These are phyloP conservation scores for Fusarium dimerum DNA, from an alignment of 2,329 filamentous ascomycete genomes.

Conservation along the genomic window DNA sequence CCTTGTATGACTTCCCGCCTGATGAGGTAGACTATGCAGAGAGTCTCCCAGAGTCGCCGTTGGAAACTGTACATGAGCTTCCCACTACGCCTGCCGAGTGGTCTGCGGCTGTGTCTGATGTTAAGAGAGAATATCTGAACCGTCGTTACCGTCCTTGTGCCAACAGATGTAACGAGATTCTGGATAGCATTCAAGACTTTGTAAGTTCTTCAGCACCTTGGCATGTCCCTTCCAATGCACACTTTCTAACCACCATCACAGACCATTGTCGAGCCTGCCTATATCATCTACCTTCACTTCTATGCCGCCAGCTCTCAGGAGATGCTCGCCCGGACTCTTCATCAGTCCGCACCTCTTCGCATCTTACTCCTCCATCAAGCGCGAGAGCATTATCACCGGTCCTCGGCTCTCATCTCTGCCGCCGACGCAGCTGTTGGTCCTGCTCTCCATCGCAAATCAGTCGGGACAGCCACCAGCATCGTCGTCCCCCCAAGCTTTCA, in stretches of 20 bases:
- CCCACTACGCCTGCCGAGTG: constrained; percentile 52
- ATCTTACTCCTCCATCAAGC: constrained; percentile 52
- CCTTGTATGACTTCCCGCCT: constrained; percentile 10
- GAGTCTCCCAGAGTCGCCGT: constrained; percentile 16
- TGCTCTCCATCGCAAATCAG: constrained; percentile 43
- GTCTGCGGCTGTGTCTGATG: constrained; percentile 50
- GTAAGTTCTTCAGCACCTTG: constrained; percentile 35
- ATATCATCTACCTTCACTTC: constrained; percentile 61
- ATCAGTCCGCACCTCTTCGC: constrained; percentile 47
- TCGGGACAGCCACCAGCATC: constrained; percentile 35
- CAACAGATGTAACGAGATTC: constrained; percentile 52
- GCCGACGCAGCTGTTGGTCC: constrained; percentile 46
- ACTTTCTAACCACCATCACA: constrained; percentile 16
- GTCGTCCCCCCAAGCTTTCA: constrained; percentile 23
- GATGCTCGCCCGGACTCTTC: constrained; percentile 53
- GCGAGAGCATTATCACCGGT: constrained; percentile 51
- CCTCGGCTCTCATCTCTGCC: constrained; percentile 47
- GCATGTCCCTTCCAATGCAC: neutral
- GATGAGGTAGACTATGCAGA: constrained; percentile 6
- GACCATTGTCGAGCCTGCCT: constrained; percentile 50
- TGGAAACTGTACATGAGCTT: constrained; percentile 32
- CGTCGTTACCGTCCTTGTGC: constrained; percentile 55
- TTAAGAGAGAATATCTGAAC: constrained; percentile 55
- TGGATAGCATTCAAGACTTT: constrained; percentile 48
- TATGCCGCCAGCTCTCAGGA: constrained; percentile 63